Percentiles rank a stretch among this genome's conserved stretches.
These are phyloP conservation scores for Neurospora pannonica DNA, from an alignment of 495 filamentous ascomycete species.

Conservation along the genomic window DNA sequence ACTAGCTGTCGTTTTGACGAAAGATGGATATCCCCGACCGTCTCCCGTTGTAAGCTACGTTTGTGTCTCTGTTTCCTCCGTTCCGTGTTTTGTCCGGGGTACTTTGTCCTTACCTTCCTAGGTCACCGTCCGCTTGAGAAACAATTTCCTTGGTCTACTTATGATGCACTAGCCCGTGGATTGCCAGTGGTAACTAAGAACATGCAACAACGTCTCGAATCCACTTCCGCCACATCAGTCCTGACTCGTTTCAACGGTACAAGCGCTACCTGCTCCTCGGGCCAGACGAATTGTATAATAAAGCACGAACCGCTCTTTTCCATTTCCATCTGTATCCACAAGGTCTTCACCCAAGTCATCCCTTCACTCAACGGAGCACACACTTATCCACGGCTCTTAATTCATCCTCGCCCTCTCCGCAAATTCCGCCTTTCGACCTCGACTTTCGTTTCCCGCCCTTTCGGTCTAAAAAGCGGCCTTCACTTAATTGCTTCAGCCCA, in stretches of 20 bases:
- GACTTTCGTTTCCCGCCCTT: not conserved
- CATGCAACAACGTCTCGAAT: conserved; percentile 23
- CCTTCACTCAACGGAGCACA: not conserved
- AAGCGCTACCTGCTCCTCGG: conserved; percentile 11
- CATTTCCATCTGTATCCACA: not conserved
- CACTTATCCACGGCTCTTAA: not conserved
- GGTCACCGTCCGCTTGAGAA: not conserved
- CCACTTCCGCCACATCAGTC: conserved; percentile 36
- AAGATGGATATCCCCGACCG: not conserved
- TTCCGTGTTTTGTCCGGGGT: conserved; percentile 1
- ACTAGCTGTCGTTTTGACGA: not conserved
- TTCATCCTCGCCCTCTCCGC: not conserved
- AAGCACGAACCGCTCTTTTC: not conserved
- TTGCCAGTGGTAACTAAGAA: conserved; percentile 23
- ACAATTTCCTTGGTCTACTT: conserved; percentile 13
- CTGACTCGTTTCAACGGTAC: conserved; percentile 13
- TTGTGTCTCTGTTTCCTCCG: conserved; percentile 1
- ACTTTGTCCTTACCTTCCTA: not conserved
- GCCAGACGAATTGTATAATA: conserved; percentile 10
- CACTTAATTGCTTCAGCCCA: too few species aligned
- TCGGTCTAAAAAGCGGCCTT: too few species aligned
- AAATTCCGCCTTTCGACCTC: not conserved
- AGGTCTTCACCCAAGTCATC: not conserved
- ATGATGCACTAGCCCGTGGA: conserved; percentile 34
- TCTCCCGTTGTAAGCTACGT: not conserved